A percentile compares a stretch with the other conserved stretches of the same genome.
phyloP scores from a whole-genome alignment of 129 eudicot species.

The Flaveria sonorensis region DNA sequence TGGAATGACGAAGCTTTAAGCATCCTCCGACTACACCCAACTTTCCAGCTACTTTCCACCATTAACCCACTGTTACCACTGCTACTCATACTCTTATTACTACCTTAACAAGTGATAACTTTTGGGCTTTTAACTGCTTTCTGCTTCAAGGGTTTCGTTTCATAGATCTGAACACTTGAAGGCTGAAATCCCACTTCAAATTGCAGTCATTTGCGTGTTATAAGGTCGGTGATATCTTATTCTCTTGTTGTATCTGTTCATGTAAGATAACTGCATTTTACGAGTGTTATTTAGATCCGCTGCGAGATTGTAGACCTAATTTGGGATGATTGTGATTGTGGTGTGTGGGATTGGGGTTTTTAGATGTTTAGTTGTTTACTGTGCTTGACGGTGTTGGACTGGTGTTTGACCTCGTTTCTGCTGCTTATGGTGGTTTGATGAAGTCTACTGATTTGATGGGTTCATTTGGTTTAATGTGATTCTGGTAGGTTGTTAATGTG shows the following conservation, averaged over 20 bases:
- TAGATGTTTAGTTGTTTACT: no score
- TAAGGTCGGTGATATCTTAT: slow-evolving; percentile 12
- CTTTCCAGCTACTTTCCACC: slow-evolving; percentile 41
- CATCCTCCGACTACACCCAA: slow-evolving; percentile 44
- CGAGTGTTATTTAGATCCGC: slow-evolving; percentile 27
- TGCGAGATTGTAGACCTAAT: background rate
- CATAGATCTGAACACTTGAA: slow-evolving; percentile 37
- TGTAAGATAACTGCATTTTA: slow-evolving; percentile 23
- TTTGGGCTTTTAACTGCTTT: background rate
- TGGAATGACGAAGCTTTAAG: slow-evolving; percentile 49
- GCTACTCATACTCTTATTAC: background rate
- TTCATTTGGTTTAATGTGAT: slow-evolving; percentile 5
- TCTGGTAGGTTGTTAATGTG: slow-evolving; percentile 1
- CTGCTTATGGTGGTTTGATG: slow-evolving; percentile 15
- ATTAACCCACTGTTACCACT: background rate
- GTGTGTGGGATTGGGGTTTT: no score
- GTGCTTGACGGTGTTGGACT: slow-evolving; percentile 11
- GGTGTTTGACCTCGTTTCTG: slow-evolving; percentile 21
- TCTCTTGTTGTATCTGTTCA: background rate
- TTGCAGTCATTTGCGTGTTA: background rate
- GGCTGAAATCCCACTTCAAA: slow-evolving; percentile 9
- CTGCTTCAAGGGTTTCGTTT: background rate
- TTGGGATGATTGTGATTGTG: background rate
- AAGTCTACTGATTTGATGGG: background rate
- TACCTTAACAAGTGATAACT: background rate